Conservation (phyloP, 805 yeast genomes). For the Wickerhamomyces canadensis region DNA sequence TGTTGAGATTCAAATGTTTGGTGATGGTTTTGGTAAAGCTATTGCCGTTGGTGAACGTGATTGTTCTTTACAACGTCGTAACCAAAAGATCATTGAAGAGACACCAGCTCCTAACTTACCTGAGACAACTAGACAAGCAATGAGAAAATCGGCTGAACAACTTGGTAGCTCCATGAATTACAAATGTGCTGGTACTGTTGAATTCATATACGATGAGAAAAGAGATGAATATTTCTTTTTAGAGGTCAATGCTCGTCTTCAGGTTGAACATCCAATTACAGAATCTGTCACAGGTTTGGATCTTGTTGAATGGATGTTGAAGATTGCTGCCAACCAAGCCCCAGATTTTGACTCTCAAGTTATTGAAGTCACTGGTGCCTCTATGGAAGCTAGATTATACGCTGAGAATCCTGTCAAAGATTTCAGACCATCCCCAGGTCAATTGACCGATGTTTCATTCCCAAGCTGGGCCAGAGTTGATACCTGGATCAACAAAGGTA, state of each 20-base stretch:
- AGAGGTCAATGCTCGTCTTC: slow-evolving; percentile 94
- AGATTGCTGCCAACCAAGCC: slow-evolving; percentile 83
- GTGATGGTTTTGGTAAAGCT: slow-evolving; percentile 92
- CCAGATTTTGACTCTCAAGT: slow-evolving; percentile 61
- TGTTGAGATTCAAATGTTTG: slow-evolving; percentile 94
- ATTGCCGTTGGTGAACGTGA: slow-evolving; percentile 96
- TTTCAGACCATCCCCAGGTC: slow-evolving; percentile 96
- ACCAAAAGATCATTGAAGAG: slow-evolving; percentile 94
- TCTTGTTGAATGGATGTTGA: slow-evolving; percentile 94
- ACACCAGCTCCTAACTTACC: slow-evolving; percentile 97
- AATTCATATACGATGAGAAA: slow-evolving; percentile 81
- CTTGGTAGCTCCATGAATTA: slow-evolving; percentile 80
- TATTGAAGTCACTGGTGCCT: slow-evolving; percentile 70
- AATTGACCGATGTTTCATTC: slow-evolving; percentile 75
- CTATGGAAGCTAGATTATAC: slow-evolving; percentile 94
- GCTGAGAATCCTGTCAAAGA: slow-evolving; percentile 97
- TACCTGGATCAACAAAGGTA: slow-evolving; percentile 90
- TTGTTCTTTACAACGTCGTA: slow-evolving; percentile 95
- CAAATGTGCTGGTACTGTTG: slow-evolving; percentile 97
- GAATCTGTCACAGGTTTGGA: slow-evolving; percentile 94
- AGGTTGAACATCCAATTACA: slow-evolving; percentile 97
- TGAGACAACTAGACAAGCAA: slow-evolving; percentile 60
- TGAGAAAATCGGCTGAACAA: slow-evolving; percentile 82
- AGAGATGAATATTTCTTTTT: slow-evolving; percentile 89
- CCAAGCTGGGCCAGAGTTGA: slow-evolving; percentile 93